Evolutionary conservation across 2,329 filamentous ascomycete genomes (phyloP).

Genomic region (Claviceps sp.): DNA sequence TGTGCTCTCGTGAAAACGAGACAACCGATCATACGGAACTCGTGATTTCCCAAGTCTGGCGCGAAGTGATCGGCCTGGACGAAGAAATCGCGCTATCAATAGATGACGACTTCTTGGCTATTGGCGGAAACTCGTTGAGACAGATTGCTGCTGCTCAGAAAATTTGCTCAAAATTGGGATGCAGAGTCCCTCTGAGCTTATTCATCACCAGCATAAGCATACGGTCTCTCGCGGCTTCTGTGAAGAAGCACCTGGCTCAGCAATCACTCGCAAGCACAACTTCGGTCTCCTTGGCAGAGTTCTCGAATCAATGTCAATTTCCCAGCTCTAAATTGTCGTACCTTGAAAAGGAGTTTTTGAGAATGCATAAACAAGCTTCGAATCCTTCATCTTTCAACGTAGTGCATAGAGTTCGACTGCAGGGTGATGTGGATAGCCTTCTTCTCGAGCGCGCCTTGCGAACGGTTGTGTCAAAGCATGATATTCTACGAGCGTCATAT

Average conservation of each 20-base stretch:
- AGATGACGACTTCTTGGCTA: not conserved
- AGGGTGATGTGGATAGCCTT: not conserved
- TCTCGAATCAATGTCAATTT: not conserved
- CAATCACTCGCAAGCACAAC: not conserved
- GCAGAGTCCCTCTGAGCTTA: not conserved
- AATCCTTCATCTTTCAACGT: not conserved
- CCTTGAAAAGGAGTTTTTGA: not conserved
- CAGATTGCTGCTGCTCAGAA: not conserved
- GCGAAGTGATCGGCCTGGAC: not conserved
- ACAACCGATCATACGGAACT: not conserved
- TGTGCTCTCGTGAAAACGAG: not conserved
- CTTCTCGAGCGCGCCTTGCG: not conserved
- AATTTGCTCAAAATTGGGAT: not conserved
- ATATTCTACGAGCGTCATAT: not conserved
- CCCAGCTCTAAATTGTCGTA: not conserved
- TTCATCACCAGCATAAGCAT: not conserved
- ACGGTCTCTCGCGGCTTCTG: not conserved
- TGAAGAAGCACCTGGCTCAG: not conserved
- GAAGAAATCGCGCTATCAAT: not conserved
- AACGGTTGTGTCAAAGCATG: not conserved
- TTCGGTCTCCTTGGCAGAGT: not conserved
- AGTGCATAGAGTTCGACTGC: not conserved
- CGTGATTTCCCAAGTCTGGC: not conserved
- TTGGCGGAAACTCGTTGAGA: not conserved
- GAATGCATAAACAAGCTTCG: not conserved